Percentiles rank a stretch among this genome's conserved stretches.
These are phyloP conservation scores for Lentinula novae-zelandiae DNA, from an alignment of 1,284 basidiomycete genomes.

Conservation along the genomic window DNA sequence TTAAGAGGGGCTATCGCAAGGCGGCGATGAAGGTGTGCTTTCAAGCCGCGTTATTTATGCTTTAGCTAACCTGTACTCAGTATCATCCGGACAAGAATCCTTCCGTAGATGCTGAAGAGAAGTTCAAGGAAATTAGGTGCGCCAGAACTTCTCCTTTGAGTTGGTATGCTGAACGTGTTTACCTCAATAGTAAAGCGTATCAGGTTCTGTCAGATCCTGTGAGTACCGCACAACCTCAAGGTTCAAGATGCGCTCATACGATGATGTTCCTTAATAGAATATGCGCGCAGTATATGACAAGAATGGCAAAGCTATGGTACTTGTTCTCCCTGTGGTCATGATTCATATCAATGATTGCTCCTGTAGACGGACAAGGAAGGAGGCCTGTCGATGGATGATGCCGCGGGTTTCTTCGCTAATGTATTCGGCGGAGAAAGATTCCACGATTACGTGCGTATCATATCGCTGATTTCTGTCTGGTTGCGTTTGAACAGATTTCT, in stretches of 20 bases:
- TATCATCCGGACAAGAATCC: constrained; percentile 95
- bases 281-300: constrained; percentile 91
- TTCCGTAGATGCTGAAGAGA: constrained; percentile 83
- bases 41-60: neutral
- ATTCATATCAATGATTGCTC: constrained; percentile 7
- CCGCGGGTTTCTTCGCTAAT: constrained; percentile 87
- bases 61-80: constrained; percentile 32
- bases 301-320: constrained; percentile 85
- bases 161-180: constrained; percentile 5
- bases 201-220: constrained; percentile 85
- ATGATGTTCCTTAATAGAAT: constrained; percentile 47
- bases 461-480: neutral
- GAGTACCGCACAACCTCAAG: constrained; percentile 26
- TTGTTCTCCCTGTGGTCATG: constrained; percentile 18
- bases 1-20: constrained; percentile 97
- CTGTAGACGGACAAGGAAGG: constrained; percentile 68
- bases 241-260: constrained; percentile 1
- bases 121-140: constrained; percentile 91
- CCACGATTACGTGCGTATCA: constrained; percentile 71
- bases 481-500: neutral
- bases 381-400: constrained; percentile 73
- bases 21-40: constrained; percentile 83
- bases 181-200: constrained; percentile 74
- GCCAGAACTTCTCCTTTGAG: constrained; percentile 17
- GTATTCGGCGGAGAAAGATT: constrained; percentile 91